These are phyloP conservation scores for Antarctomyces pellizariae DNA, from an alignment of 495 filamentous ascomycete genomes.

Conservation along the genomic window DNA sequence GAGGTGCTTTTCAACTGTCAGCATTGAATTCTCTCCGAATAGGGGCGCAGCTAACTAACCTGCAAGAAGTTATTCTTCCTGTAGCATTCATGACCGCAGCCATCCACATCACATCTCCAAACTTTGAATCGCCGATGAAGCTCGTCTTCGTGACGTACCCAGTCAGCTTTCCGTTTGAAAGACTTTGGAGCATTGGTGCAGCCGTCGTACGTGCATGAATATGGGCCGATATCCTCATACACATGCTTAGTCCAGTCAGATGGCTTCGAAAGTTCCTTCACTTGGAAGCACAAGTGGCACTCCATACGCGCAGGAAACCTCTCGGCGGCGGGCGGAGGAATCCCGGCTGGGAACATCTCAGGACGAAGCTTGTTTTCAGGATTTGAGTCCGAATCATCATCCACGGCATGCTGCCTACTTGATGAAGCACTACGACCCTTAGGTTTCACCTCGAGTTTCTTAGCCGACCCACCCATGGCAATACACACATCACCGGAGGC, in stretches of 20 bases:
- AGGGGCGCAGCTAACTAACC: too few relatives aligned
- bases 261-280: constrained; percentile 80
- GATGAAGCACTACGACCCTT: constrained; percentile 13
- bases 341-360: constrained; percentile 49
- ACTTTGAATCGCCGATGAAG: constrained; percentile 78
- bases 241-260: constrained; percentile 98
- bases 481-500: constrained; percentile 36
- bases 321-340: constrained; percentile 59
- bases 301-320: constrained; percentile 78
- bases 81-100: constrained; percentile 69
- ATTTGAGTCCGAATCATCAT: constrained; percentile 33
- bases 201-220: constrained; percentile 74
- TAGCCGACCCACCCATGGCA: constrained; percentile 31
- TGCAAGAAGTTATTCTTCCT: constrained; percentile 92
- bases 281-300: constrained; percentile 73
- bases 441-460: constrained; percentile 19
- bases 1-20: too few relatives aligned
- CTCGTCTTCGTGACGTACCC: constrained; percentile 92
- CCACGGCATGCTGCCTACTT: constrained; percentile 10
- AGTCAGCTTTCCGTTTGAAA: constrained; percentile 94
- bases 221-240: constrained; percentile 86
- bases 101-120: constrained; percentile 67
- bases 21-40: too few relatives aligned
- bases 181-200: constrained; percentile 81
- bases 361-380: constrained; percentile 43